These are phyloP conservation scores for Trypanosoma platydactyli DNA, from an alignment of 208 protist species.

Conservation along the genomic window DNA sequence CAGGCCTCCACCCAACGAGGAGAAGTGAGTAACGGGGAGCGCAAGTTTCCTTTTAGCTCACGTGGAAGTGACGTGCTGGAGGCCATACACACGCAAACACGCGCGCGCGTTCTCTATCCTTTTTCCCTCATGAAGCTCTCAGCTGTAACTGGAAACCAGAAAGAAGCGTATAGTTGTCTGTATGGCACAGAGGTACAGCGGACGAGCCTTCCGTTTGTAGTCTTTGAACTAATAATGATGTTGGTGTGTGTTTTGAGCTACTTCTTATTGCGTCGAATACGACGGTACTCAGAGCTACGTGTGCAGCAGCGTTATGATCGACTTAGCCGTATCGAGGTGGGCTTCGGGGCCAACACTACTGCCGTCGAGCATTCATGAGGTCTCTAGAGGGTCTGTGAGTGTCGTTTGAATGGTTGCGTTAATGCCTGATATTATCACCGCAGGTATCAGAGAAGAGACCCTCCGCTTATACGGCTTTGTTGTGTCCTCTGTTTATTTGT, in stretches of 20 bases:
- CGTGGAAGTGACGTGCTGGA: too few species aligned
- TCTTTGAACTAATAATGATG: slow-evolving; percentile 50
- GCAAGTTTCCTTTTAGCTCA: too few species aligned
- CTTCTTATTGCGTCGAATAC: slow-evolving; percentile 38
- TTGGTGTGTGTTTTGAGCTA: slow-evolving; percentile 41
- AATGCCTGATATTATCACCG: too few species aligned
- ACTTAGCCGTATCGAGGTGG: slow-evolving; percentile 46
- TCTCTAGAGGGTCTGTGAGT: background rate
- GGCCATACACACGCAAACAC: too few species aligned
- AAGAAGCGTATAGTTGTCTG: background rate
- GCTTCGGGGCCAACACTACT: slow-evolving; percentile 17
- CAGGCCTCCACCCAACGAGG: too few species aligned
- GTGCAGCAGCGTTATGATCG: slow-evolving; percentile 67
- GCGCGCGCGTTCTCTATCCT: background rate
- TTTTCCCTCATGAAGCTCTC: background rate
- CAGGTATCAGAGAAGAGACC: too few species aligned
- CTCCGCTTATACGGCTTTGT: too few species aligned
- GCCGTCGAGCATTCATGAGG: background rate
- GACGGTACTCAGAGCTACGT: slow-evolving; percentile 39
- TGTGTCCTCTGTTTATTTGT: too few species aligned
- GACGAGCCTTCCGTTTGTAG: slow-evolving; percentile 46
- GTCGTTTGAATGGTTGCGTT: too few species aligned
- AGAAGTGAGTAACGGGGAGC: too few species aligned
- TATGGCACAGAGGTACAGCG: background rate
- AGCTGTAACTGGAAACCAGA: background rate